phyloP scores from a whole-genome alignment of 2,329 filamentous ascomycete genomes.

The Penicillium sp. region DNA sequence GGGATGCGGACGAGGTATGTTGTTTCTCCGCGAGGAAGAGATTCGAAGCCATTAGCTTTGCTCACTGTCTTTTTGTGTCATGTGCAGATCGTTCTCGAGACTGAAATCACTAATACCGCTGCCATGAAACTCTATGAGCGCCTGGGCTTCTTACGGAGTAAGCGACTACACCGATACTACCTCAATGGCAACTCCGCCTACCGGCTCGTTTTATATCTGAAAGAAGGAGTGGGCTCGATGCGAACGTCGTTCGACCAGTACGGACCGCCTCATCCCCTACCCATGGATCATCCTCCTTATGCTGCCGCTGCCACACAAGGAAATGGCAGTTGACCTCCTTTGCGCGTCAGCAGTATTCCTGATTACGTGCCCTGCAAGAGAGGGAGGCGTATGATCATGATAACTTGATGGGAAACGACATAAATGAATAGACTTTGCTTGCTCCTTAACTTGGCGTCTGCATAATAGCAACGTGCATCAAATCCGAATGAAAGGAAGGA shows the following conservation, averaged over 20 bases:
- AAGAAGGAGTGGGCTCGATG: conserved; percentile 56
- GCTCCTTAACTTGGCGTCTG: conserved; percentile 15
- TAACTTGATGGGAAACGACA: conserved; percentile 24
- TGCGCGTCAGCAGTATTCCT: background rate
- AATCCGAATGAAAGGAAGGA: background rate
- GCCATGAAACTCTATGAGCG: conserved; percentile 93
- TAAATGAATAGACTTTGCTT: conserved; percentile 21
- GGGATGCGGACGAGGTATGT: conserved; percentile 76
- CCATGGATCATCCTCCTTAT: conserved; percentile 11
- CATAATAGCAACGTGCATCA: background rate
- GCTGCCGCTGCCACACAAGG: conserved; percentile 24
- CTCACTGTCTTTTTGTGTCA: conserved; percentile 8
- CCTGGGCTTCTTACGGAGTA: conserved; percentile 87
- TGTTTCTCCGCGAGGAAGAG: background rate
- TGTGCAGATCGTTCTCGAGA: conserved; percentile 79
- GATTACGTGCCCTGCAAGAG: background rate
- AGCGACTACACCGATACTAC: conserved; percentile 92
- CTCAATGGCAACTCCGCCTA: conserved; percentile 96
- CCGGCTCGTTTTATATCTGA: conserved; percentile 79
- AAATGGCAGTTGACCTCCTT: conserved; percentile 19
- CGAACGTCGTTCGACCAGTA: conserved; percentile 40
- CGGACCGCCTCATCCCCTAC: conserved; percentile 18
- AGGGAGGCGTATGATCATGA: conserved; percentile 6
- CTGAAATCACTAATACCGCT: conserved; percentile 86
- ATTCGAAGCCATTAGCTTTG: conserved; percentile 8